These are phyloP conservation scores for Tylopilus rubrobrunneus DNA, from an alignment of 768 basidiomycete genomes.

Conservation along the genomic window DNA sequence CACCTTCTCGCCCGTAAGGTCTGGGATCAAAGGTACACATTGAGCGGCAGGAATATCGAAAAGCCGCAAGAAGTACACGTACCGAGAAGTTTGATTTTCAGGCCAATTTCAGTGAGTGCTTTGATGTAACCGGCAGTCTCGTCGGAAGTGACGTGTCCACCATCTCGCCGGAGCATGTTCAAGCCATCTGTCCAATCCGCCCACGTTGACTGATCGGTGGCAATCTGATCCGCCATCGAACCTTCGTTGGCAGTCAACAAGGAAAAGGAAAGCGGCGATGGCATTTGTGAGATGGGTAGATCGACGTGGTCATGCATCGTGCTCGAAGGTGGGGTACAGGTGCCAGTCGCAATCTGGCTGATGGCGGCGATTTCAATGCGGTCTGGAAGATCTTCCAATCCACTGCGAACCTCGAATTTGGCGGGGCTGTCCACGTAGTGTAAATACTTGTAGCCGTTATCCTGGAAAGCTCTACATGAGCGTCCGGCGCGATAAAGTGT, in stretches of 20 bases:
- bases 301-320: conserved; percentile 59
- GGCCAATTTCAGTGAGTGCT: conserved; percentile 83
- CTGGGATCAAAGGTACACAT: conserved; percentile 35
- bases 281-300: conserved; percentile 49
- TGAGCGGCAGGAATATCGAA: neutral
- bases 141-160: conserved; percentile 78
- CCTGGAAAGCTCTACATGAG: conserved; percentile 40
- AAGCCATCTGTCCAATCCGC: conserved; percentile 94
- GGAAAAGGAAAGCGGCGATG: conserved; percentile 75
- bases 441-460: conserved; percentile 73
- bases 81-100: conserved; percentile 90
- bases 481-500: neutral
- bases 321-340: conserved; percentile 66
- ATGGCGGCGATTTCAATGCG: conserved; percentile 78
- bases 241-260: conserved; percentile 66
- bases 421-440: conserved; percentile 80
- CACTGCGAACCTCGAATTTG: conserved; percentile 75
- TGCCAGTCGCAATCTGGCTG: conserved; percentile 74
- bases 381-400: conserved; percentile 84
- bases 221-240: conserved; percentile 74
- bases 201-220: conserved; percentile 74
- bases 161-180: conserved; percentile 79
- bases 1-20: conserved; percentile 84
- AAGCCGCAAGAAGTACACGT: conserved; percentile 21
- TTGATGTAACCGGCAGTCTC: conserved; percentile 86